phyloP scores from a whole-genome alignment of 2,329 filamentous ascomycete species.

The Pseudogymnoascus pannorum region DNA sequence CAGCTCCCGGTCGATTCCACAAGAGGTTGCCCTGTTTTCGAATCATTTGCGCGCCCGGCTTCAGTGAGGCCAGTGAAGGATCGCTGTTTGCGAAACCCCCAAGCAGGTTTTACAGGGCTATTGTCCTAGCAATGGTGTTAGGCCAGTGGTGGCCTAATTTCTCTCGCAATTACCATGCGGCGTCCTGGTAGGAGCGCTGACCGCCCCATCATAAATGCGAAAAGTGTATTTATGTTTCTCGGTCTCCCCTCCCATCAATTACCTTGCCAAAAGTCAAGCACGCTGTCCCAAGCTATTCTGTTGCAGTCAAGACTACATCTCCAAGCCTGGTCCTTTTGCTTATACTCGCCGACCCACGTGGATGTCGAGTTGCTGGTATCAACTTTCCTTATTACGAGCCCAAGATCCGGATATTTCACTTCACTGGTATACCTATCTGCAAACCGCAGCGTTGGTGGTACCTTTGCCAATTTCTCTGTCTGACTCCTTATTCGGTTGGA shows the following conservation, averaged over 20 bases:
- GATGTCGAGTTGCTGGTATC: conserved; percentile 7
- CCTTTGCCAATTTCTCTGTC: conserved; percentile 5
- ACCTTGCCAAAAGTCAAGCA: conserved; percentile 3
- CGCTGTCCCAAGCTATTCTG: background rate
- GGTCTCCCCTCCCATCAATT: background rate
- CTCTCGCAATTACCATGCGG: conserved; percentile 5
- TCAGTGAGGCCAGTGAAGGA: conserved; percentile 7
- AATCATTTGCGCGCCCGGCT: conserved; percentile 6
- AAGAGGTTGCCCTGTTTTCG: conserved; percentile 1
- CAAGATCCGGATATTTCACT: conserved; percentile 1
- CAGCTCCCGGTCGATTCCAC: background rate
- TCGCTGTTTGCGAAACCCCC: conserved; percentile 5
- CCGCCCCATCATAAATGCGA: background rate
- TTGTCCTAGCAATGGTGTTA: background rate
- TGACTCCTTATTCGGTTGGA: conserved; percentile 6
- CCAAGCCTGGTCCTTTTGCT: background rate
- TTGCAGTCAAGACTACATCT: background rate
- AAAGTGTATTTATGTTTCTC: conserved; percentile 10
- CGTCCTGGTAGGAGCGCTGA: conserved; percentile 4
- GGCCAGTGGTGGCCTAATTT: conserved; percentile 5
- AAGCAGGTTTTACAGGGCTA: conserved; percentile 9
- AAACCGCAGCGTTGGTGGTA: conserved; percentile 6
- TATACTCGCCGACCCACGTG: background rate
- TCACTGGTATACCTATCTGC: conserved; percentile 6
- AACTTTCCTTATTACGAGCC: conserved; percentile 10